Conservation (phyloP, 2,329 filamentous ascomycete species). For the Pseudofabraea citricarpa region DNA sequence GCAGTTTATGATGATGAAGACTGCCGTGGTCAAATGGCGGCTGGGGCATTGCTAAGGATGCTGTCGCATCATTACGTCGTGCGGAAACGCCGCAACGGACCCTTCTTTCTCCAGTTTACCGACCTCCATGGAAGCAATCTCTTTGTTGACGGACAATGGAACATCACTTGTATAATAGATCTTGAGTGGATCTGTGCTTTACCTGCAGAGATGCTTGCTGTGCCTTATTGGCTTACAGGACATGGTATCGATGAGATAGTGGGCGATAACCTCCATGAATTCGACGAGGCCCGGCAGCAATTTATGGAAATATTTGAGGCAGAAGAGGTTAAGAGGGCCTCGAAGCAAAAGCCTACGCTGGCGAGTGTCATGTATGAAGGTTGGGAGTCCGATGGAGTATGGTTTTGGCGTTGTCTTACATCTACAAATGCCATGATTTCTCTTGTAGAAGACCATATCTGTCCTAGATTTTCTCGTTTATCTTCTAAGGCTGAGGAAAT, state of each 20-base stretch:
- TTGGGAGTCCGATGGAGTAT: constrained; percentile 24
- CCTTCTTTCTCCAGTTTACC: constrained; percentile 26
- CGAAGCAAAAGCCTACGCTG: constrained; percentile 11
- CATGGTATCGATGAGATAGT: constrained; percentile 15
- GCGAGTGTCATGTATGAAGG: constrained; percentile 18
- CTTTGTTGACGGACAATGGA: constrained; percentile 31
- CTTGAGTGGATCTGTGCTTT: constrained; percentile 31
- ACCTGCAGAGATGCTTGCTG: constrained; percentile 23
- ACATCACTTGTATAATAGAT: constrained; percentile 30
- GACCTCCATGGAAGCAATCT: constrained; percentile 32
- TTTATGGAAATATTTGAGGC: constrained; percentile 22
- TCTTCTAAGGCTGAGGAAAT: constrained; percentile 15
- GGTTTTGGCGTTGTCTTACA: constrained; percentile 25
- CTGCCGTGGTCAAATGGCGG: constrained; percentile 25
- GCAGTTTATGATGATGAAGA: constrained; percentile 17
- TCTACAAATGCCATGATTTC: constrained; percentile 21
- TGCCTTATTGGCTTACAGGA: constrained; percentile 29
- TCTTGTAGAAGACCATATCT: constrained; percentile 22
- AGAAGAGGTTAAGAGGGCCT: constrained; percentile 14
- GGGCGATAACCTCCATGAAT: constrained; percentile 13
- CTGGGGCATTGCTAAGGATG: constrained; percentile 17
- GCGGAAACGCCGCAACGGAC: constrained; percentile 20
- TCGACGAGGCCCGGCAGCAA: constrained; percentile 15
- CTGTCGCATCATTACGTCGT: constrained; percentile 24
- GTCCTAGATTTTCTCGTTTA: constrained; percentile 17